phyloP scores from a whole-genome alignment of 2,329 filamentous ascomycete species.

The Byssothecium circinans region DNA sequence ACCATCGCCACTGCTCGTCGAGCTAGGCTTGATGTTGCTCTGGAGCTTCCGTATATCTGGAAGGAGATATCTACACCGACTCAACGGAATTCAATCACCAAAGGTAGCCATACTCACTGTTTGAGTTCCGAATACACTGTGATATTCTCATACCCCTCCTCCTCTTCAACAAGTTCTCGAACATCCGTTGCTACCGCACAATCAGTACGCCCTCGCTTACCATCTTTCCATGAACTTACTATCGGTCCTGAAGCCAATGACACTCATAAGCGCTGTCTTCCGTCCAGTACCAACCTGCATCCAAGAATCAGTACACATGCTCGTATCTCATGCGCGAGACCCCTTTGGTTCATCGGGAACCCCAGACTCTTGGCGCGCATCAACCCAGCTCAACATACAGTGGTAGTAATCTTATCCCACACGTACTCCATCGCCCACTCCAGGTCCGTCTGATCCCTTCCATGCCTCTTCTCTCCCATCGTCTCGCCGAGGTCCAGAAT shows the following conservation, averaged over 20 bases:
- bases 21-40: conserved; percentile 65
- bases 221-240: conserved; percentile 37
- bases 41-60: conserved; percentile 68
- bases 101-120: conserved; percentile 54
- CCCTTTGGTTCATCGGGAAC: background rate
- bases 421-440: conserved; percentile 90
- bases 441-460: conserved; percentile 75
- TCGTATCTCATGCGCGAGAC: background rate
- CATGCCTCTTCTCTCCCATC: conserved; percentile 74
- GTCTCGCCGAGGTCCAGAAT: conserved; percentile 84
- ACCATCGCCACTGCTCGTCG: conserved; percentile 73
- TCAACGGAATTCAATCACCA: conserved; percentile 7
- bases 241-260: conserved; percentile 82
- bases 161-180: conserved; percentile 56
- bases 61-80: conserved; percentile 59
- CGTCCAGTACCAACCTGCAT: conserved; percentile 63
- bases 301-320: conserved; percentile 6
- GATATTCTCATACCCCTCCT: conserved; percentile 79
- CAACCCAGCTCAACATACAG: conserved; percentile 53
- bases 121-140: conserved; percentile 65
- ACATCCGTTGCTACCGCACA: conserved; percentile 26
- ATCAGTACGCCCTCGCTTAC: background rate
- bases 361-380: background rate
- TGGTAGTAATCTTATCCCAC: conserved; percentile 87
- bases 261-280: conserved; percentile 74